Evolutionary conservation across 129 eudicot species (phyloP).

Genomic region (Lonicera japonica): DNA sequence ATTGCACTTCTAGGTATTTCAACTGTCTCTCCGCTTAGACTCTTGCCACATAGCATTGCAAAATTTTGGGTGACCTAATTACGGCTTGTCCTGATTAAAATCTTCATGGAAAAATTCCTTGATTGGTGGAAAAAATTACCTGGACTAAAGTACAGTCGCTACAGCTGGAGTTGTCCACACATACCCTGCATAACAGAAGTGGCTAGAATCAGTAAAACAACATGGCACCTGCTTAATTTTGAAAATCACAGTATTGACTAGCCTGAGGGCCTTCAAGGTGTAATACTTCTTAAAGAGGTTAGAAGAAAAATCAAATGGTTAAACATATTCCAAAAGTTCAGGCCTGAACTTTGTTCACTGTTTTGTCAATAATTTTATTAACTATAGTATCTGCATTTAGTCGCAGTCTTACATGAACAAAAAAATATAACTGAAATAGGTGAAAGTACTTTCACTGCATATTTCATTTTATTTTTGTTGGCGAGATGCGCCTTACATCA

Average conservation of each 20-base stretch:
- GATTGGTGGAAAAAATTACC: slow-evolving; percentile 33
- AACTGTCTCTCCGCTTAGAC: background rate
- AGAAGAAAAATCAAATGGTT: too few relatives aligned
- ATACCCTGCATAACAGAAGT: slow-evolving; percentile 50
- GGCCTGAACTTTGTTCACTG: too few relatives aligned
- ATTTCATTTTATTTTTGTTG: too few relatives aligned
- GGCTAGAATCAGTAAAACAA: slow-evolving; percentile 4
- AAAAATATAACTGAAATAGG: too few relatives aligned
- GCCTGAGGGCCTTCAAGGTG: too few relatives aligned
- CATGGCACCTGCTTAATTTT: background rate
- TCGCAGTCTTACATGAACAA: too few relatives aligned
- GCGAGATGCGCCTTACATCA: too few relatives aligned
- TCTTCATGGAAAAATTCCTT: background rate
- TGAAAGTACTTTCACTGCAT: too few relatives aligned
- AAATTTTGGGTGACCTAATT: background rate
- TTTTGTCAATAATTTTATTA: too few relatives aligned
- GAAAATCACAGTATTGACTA: background rate
- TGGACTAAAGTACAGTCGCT: slow-evolving; percentile 74
- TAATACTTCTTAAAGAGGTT: too few relatives aligned
- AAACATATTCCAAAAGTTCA: too few relatives aligned
- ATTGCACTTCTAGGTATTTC: background rate
- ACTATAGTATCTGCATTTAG: too few relatives aligned
- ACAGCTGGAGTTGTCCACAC: slow-evolving; percentile 72
- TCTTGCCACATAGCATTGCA: slow-evolving; percentile 11
- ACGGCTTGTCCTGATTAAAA: background rate